Evolutionary conservation across 192 early-diverging fungal genomes (phyloP).

Genomic region (Coemansia interrupta): DNA sequence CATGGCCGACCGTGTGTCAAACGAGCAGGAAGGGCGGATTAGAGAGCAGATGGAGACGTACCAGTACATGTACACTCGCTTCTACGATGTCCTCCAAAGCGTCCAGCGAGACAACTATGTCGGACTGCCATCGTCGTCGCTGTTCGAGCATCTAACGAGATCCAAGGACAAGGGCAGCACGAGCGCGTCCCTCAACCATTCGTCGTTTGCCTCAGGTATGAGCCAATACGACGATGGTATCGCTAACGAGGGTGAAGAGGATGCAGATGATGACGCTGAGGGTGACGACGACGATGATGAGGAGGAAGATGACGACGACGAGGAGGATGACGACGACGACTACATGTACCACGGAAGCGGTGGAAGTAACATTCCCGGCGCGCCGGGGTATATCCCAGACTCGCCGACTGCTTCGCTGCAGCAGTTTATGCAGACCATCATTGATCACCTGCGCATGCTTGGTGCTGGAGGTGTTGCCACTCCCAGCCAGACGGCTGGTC

Average conservation of each 20-base stretch:
- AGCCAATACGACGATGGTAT: neutral
- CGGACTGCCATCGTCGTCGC: slow-evolving; percentile 26
- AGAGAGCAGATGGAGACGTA: slow-evolving; percentile 49
- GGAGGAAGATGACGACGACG: slow-evolving; percentile 9
- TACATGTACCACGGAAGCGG: slow-evolving; percentile 6
- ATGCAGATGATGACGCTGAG: slow-evolving; percentile 15
- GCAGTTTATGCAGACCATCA: slow-evolving; percentile 40
- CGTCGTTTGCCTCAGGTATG: too few species aligned
- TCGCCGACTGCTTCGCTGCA: slow-evolving; percentile 11
- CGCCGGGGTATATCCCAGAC: slow-evolving; percentile 9
- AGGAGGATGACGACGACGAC: slow-evolving; percentile 12
- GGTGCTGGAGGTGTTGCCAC: slow-evolving; percentile 9
- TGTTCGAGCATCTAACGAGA: slow-evolving; percentile 36
- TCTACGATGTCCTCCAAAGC: slow-evolving; percentile 66
- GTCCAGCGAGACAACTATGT: slow-evolving; percentile 57
- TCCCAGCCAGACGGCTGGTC: neutral
- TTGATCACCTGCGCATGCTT: slow-evolving; percentile 33
- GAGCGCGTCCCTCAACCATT: neutral
- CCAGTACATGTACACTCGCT: slow-evolving; percentile 60
- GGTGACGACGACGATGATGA: slow-evolving; percentile 3
- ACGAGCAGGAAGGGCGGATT: slow-evolving; percentile 21
- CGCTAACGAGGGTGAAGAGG: slow-evolving; percentile 16
- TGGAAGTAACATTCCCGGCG: neutral
- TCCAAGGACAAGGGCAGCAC: slow-evolving; percentile 10
- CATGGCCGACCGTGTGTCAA: slow-evolving; percentile 8